Evolutionary conservation across 805 yeast genomes (phyloP).

Genomic region (Starmerella cellae): DNA sequence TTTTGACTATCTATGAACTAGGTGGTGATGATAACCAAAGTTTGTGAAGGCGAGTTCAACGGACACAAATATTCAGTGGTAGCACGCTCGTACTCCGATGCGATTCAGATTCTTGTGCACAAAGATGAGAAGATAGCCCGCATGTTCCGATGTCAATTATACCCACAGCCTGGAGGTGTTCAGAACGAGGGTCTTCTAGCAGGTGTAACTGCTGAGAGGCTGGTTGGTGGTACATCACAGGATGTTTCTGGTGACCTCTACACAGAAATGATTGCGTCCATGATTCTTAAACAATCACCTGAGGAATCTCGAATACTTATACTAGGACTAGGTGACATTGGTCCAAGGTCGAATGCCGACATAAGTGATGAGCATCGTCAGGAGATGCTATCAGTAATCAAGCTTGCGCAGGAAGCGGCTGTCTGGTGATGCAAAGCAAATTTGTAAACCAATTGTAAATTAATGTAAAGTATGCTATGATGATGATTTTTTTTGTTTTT

Average conservation of each 20-base stretch:
- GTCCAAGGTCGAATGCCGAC: conserved; percentile 16
- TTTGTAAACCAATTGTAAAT: too few species aligned
- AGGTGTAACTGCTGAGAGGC: conserved; percentile 17
- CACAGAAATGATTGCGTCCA: conserved; percentile 25
- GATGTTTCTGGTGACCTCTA: conserved; percentile 24
- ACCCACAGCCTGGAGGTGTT: conserved; percentile 20
- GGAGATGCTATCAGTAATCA: conserved; percentile 23
- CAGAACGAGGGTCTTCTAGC: conserved; percentile 16
- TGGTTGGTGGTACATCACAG: conserved; percentile 18
- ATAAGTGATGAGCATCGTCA: conserved; percentile 21
- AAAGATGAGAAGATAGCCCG: conserved; percentile 23
- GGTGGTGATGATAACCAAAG: background rate
- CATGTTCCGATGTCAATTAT: conserved; percentile 20
- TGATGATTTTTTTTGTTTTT: background rate
- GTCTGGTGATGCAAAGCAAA: conserved; percentile 22
- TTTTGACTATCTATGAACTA: too few species aligned
- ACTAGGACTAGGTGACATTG: conserved; percentile 26
- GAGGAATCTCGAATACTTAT: conserved; percentile 25
- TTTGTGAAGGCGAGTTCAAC: conserved; percentile 10
- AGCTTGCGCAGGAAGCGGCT: conserved; percentile 23
- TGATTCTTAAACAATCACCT: conserved; percentile 24
- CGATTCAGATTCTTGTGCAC: conserved; percentile 25
- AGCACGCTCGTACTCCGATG: conserved; percentile 23
- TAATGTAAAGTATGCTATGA: too few species aligned
- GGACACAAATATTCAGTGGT: conserved; percentile 24